Conservation (phyloP, 495 filamentous ascomycete genomes). For the Daldinia concentrica region DNA sequence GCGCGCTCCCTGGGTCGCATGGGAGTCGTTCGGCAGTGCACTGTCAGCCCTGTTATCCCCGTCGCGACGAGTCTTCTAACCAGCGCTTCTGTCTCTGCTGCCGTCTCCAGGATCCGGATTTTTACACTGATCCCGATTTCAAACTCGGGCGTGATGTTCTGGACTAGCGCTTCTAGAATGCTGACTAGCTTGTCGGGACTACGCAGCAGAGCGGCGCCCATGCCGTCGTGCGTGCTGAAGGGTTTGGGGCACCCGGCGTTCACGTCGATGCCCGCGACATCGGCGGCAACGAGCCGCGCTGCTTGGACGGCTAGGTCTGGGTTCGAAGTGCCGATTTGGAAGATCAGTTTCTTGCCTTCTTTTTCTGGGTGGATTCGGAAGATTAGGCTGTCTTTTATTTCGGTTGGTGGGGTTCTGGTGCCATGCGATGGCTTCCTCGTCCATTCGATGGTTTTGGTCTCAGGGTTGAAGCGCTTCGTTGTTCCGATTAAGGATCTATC, state of each 20-base stretch:
- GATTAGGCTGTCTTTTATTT: constrained; percentile 74
- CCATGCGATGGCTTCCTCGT: constrained; percentile 76
- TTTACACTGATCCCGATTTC: constrained; percentile 95
- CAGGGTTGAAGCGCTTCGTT: constrained; percentile 74
- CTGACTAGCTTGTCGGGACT: constrained; percentile 82
- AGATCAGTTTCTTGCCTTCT: constrained; percentile 79
- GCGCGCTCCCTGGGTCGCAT: constrained; percentile 92
- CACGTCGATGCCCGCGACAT: constrained; percentile 94
- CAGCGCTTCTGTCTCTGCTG: constrained; percentile 73
- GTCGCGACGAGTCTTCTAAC: constrained; percentile 80
- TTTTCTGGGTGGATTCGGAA: constrained; percentile 81
- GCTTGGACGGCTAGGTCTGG: constrained; percentile 84
- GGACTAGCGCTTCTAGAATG: constrained; percentile 83
- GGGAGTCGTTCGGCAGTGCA: constrained; percentile 94
- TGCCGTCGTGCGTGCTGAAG: constrained; percentile 88
- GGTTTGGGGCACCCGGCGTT: constrained; percentile 98
- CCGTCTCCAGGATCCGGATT: constrained; percentile 85
- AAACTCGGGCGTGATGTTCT: constrained; percentile 75
- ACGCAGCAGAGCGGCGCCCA: constrained; percentile 89
- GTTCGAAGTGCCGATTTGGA: constrained; percentile 88
- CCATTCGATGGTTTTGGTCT: constrained; percentile 82
- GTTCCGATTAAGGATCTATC: constrained; percentile 91
- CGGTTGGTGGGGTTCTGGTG: constrained; percentile 51
- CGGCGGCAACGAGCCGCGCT: constrained; percentile 79
- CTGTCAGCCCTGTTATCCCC: constrained; percentile 89